A percentile compares a stretch with the other conserved stretches of the same genome.
Evolutionary conservation across 2,329 filamentous ascomycete species (phyloP).

Genomic region (Aspergillus sp.): DNA sequence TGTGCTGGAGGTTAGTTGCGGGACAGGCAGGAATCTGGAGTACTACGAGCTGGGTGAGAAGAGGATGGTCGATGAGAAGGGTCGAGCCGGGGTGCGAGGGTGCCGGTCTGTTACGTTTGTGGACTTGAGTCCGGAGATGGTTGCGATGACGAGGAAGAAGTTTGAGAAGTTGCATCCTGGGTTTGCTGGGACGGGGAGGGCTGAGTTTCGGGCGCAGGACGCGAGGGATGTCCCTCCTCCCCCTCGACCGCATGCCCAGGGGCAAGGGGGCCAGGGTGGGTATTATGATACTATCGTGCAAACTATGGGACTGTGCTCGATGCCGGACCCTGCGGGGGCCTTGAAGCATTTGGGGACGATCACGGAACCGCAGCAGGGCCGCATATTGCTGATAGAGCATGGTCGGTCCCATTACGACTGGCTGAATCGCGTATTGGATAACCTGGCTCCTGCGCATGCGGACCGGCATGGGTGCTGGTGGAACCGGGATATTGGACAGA

Average conservation of each 20-base stretch:
- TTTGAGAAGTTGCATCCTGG: slow-evolving; percentile 38
- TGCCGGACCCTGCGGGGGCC: slow-evolving; percentile 42
- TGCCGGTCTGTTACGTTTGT: slow-evolving; percentile 47
- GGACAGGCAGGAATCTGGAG: slow-evolving; percentile 50
- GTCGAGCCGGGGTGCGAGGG: slow-evolving; percentile 29
- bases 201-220: slow-evolving; percentile 37
- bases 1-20: slow-evolving; percentile 51
- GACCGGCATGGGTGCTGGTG: slow-evolving; percentile 54
- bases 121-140: slow-evolving; percentile 51
- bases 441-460: slow-evolving; percentile 48
- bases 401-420: slow-evolving; percentile 48
- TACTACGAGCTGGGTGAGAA: slow-evolving; percentile 46
- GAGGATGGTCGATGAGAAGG: slow-evolving; percentile 31
- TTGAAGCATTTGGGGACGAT: slow-evolving; percentile 42
- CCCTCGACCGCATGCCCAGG: slow-evolving; percentile 3
- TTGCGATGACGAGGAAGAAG: slow-evolving; percentile 46
- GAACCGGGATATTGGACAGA: slow-evolving; percentile 51
- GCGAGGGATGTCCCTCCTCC: slow-evolving; percentile 24
- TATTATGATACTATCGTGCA: slow-evolving; percentile 50
- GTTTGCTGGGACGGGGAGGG: slow-evolving; percentile 31
- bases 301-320: slow-evolving; percentile 53
- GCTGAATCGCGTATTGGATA: slow-evolving; percentile 50
- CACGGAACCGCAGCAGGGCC: slow-evolving; percentile 40
- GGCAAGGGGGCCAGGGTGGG: neutral
- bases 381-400: slow-evolving; percentile 51